Evolutionary conservation across 2,329 filamentous ascomycete species (phyloP), one percentile per base, ranked within the genome.

Genomic region (Plenodomus lindquistii): DNA sequence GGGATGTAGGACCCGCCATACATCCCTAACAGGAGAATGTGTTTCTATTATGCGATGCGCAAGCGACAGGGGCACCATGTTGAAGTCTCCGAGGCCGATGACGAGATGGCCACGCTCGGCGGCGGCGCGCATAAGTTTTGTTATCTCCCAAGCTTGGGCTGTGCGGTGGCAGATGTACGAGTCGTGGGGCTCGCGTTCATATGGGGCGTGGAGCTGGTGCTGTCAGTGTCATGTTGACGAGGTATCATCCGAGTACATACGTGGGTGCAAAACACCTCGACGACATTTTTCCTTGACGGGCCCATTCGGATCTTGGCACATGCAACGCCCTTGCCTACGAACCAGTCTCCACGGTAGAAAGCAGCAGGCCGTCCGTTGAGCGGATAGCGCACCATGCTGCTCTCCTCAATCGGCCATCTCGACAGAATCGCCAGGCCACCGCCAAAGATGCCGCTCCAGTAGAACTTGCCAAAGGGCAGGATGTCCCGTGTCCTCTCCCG

Each of bases 331-430:
- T 97, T 97, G 0, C 94, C 94, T 9, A 97, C 92, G 67, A 86
- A 97, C 91, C 93, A 97, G 72, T 97, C 93, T 10, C 94, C 94
- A 51, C 93, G 81, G 75, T 88, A 97, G 74, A 97, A 96, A 4
- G 93, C 93, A 9, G 91, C 93, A 5, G 94, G 94, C 16, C 93
- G 83, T 16, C 94, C 94, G 71, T 96, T 97, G 44, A 99, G 81
- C n/a, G 91, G 85, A 69, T 97, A 99, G 3, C 80, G 81, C 59
- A 85, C 81, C 91, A 97, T 96, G 64, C 81, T 85, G 72, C 87
- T 92, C 76, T 96, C 89, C 63, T 90, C 87, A 57, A 99, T 91
- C 18, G 93, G 92, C 91, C 91, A 97, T 79, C 85, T 83, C 40
- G 90, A 95, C 40, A 97, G 78, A 55, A 97, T 94, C 46, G 85